Percentiles rank a stretch among this genome's conserved stretches.
Evolutionary conservation across 768 basidiomycete species (phyloP).

Genomic region (Pholiota molesta): DNA sequence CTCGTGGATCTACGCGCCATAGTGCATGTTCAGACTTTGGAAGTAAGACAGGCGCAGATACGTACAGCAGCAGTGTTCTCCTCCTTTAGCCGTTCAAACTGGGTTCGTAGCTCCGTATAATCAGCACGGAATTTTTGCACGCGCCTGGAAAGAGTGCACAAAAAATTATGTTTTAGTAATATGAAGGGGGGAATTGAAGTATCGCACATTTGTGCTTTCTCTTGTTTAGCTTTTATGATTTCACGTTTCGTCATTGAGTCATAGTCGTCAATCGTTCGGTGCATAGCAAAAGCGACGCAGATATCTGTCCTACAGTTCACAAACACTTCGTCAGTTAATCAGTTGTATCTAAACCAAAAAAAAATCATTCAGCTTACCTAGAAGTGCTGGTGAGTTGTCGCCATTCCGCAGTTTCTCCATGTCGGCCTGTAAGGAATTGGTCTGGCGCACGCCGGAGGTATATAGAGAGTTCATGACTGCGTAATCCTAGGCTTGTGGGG

Average conservation of each 20-base stretch:
- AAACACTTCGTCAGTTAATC: slow-evolving; percentile 17
- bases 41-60: slow-evolving; percentile 7
- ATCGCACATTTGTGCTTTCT: slow-evolving; percentile 90
- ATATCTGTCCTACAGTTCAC: slow-evolving; percentile 85
- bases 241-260: slow-evolving; percentile 96
- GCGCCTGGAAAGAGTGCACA: slow-evolving; percentile 54
- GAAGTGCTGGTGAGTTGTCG: slow-evolving; percentile 76
- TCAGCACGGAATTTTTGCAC: slow-evolving; percentile 91
- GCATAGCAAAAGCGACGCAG: slow-evolving; percentile 94
- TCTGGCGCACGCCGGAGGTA: slow-evolving; percentile 91
- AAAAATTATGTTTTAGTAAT: not conserved
- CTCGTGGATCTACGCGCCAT: slow-evolving; percentile 50
- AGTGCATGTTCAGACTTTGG: not conserved
- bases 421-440: slow-evolving; percentile 85
- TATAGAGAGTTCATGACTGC: slow-evolving; percentile 89
- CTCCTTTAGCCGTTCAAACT: slow-evolving; percentile 80
- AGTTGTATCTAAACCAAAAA: not conserved
- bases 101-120: slow-evolving; percentile 77
- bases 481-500: not conserved
- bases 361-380: slow-evolving; percentile 60
- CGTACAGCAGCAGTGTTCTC: slow-evolving; percentile 55
- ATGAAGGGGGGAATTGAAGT: slow-evolving; percentile 6
- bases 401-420: slow-evolving; percentile 81
- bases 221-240: slow-evolving; percentile 94
- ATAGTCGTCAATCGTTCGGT: slow-evolving; percentile 94